A percentile compares a stretch with the other conserved stretches of the same genome.
phyloP scores from a whole-genome alignment of 805 yeast genomes.

The Kurtzmaniella fragi region DNA sequence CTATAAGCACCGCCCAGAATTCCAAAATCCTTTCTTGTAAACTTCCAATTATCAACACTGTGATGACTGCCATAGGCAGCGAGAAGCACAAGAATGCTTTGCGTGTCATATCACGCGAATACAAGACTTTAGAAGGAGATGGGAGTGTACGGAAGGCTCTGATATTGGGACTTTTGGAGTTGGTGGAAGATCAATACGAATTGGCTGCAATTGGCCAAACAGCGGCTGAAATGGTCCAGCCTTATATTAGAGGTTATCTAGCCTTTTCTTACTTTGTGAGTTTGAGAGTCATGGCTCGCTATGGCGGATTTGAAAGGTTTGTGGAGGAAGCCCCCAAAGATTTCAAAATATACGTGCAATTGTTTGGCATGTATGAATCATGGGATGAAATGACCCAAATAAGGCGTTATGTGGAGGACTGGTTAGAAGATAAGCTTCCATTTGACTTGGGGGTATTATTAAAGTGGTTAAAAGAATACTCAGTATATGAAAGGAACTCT shows the following conservation, averaged over 20 bases:
- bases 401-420: slow-evolving; percentile 9
- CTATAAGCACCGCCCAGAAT: no score
- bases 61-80: no score
- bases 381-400: neutral
- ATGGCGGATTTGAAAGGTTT: slow-evolving; percentile 37
- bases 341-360: slow-evolving; percentile 37
- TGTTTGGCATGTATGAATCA: slow-evolving; percentile 35
- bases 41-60: no score
- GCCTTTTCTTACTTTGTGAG: slow-evolving; percentile 40
- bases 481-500: slow-evolving; percentile 31
- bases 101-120: no score
- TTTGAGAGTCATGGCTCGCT: slow-evolving; percentile 38
- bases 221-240: slow-evolving; percentile 1
- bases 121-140: no score
- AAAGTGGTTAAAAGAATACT: slow-evolving; percentile 35
- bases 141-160: no score
- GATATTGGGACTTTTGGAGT: no score
- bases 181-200: no score
- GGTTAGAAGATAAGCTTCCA: slow-evolving; percentile 23
- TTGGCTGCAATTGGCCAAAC: no score
- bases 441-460: slow-evolving; percentile 33
- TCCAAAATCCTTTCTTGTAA: no score
- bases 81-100: no score
- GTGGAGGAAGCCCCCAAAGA: slow-evolving; percentile 32
- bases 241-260: slow-evolving; percentile 33